A percentile compares a stretch with the other conserved stretches of the same genome.
Evolutionary conservation across 2,329 filamentous ascomycete species (phyloP).

Genomic region (Sphaerostilbella broomeana): DNA sequence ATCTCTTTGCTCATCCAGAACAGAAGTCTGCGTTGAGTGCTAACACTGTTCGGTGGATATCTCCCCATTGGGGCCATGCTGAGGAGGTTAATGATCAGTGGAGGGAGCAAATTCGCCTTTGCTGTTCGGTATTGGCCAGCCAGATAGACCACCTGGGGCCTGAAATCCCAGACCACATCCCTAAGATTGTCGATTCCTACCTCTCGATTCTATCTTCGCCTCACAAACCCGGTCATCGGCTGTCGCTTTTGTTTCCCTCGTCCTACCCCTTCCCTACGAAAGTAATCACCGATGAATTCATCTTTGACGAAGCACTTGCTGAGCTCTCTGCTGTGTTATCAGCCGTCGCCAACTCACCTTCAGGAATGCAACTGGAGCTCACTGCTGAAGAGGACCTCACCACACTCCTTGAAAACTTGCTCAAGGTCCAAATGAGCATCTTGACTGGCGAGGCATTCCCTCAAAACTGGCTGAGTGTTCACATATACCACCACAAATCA

Average conservation of each 20-base stretch:
- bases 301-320: constrained; percentile 79
- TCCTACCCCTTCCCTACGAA: constrained; percentile 83
- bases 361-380: constrained; percentile 67
- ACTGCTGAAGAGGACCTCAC: constrained; percentile 65
- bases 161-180: constrained; percentile 82
- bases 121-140: constrained; percentile 85
- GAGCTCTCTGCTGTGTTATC: constrained; percentile 86
- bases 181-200: constrained; percentile 87
- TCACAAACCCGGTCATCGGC: constrained; percentile 50
- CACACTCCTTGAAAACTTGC: constrained; percentile 66
- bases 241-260: constrained; percentile 85
- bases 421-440: constrained; percentile 84
- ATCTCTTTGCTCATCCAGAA: constrained; percentile 73
- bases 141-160: constrained; percentile 72
- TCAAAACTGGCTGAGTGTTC: constrained; percentile 79
- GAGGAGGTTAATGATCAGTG: constrained; percentile 74
- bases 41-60: constrained; percentile 85
- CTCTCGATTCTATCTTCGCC: constrained; percentile 59
- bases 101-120: constrained; percentile 86
- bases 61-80: constrained; percentile 82
- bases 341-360: constrained; percentile 65
- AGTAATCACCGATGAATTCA: constrained; percentile 50
- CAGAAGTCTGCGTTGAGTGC: constrained; percentile 67
- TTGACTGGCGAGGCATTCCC: constrained; percentile 87
- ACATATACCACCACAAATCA: constrained; percentile 88